These are phyloP conservation scores for Aspergillus sp. DNA, from an alignment of 2,329 filamentous ascomycete genomes.

Conservation along the genomic window DNA sequence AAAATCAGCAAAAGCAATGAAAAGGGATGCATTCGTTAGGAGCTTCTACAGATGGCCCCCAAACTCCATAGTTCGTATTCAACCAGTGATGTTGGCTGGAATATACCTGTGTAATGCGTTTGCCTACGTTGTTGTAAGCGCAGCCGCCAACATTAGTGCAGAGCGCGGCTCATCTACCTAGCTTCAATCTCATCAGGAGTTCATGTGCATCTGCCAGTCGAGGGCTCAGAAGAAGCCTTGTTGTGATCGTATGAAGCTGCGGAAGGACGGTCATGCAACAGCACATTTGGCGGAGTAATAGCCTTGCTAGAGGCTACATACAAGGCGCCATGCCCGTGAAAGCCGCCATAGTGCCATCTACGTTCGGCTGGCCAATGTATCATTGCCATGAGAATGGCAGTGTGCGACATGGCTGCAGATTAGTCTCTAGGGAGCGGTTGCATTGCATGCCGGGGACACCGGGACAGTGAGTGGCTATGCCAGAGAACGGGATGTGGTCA, in stretches of 20 bases:
- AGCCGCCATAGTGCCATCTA: background rate
- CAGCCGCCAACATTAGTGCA: conserved; percentile 44
- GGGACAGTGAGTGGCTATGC: conserved; percentile 3
- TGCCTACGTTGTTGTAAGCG: conserved; percentile 44
- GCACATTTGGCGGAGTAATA: background rate
- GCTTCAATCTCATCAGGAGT: conserved; percentile 46
- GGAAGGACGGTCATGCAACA: background rate
- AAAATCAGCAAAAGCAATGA: background rate
- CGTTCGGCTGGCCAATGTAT: background rate
- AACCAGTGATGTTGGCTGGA: conserved; percentile 34
- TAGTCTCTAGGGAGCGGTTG: background rate
- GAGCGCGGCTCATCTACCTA: conserved; percentile 49
- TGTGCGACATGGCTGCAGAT: conserved; percentile 12
- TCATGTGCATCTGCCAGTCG: conserved; percentile 15
- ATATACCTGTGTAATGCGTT: conserved; percentile 48
- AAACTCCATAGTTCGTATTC: background rate
- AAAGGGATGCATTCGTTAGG: background rate
- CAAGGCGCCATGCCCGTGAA: background rate
- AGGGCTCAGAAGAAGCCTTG: background rate
- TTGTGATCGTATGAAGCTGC: background rate
- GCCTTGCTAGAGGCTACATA: background rate
- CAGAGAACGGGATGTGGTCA: background rate
- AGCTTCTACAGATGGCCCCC: background rate
- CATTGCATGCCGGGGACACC: background rate
- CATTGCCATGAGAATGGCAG: conserved; percentile 17